Evolutionary conservation across 179 eudicot genomes (phyloP), one percentile per base, ranked within the genome.

Genomic region (Pouteria campechiana): DNA sequence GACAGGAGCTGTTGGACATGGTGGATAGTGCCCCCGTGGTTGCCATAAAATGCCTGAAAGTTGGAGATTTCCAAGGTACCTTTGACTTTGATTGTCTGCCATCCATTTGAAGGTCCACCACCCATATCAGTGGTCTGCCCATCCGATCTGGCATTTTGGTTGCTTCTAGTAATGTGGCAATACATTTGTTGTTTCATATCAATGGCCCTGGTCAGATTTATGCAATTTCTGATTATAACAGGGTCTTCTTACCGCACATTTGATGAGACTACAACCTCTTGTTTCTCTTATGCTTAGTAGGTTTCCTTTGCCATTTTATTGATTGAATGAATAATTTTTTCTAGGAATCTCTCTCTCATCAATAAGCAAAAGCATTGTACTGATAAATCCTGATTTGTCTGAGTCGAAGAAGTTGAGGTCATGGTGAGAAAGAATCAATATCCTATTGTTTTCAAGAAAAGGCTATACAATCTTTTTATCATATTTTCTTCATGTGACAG

Each of bases 311-410:
- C n/a, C n/a, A n/a, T n/a, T n/a, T n/a, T n/a, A n/a, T n/a, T n/a
- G n/a, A n/a, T n/a, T n/a, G n/a, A n/a, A n/a, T n/a, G n/a, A n/a
- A n/a, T n/a, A n/a, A n/a, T n/a, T n/a, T n/a, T n/a, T n/a, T n/a
- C n/a, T n/a, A 89, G 97, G 97, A 50, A 76, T 90, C 6, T 90
- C 98, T 15, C 54, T 86, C 58, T 90, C 98, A 13, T 57, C 94
- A 25, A 21, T 90, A 31, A 75, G 85, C 86, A 83, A 67, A 53
- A 86, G 94, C 39, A 20, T 73, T 46, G 44, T 90, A 15, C 69
- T 62, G 32, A 60, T 90, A 14, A 72, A 87, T 54, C 98, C 98
- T 4, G 88, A 90, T 27, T 49, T 60, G 25, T 81, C 94, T 0
- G 94, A 87, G 57, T 69, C 96, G 10, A 51, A 52, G 21, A 82